A percentile compares a stretch with the other conserved stretches of the same genome.
phyloP scores from a whole-genome alignment of 352 stramenopile species.

The Pythium monospermum region DNA sequence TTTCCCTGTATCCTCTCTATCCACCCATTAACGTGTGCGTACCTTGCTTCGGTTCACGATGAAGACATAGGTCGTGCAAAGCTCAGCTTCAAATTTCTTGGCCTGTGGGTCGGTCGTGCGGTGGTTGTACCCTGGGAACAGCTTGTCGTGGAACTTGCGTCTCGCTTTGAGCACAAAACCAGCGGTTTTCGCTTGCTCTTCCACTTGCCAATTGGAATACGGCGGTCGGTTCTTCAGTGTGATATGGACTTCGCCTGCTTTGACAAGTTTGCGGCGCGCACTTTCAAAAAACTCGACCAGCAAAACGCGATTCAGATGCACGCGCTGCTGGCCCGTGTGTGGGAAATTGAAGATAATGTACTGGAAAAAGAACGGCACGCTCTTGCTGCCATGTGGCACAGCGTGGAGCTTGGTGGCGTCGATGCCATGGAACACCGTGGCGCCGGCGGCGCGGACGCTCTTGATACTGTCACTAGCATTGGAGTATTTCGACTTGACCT shows the following conservation, averaged over 20 bases:
- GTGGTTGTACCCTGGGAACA: constrained; percentile 84
- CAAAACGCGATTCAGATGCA: constrained; percentile 82
- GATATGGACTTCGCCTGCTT: constrained; percentile 69
- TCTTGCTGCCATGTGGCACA: constrained; percentile 26
- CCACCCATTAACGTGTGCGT: neutral
- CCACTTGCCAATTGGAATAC: constrained; percentile 86
- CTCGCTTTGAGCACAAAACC: constrained; percentile 79
- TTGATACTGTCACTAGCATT: constrained; percentile 72
- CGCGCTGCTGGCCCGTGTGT: constrained; percentile 82
- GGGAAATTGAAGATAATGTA: constrained; percentile 90
- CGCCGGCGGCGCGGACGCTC: constrained; percentile 33
- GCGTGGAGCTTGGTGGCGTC: constrained; percentile 76
- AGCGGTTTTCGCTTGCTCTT: constrained; percentile 66
- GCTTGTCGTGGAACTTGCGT: constrained; percentile 57
- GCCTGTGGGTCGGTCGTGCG: constrained; percentile 82
- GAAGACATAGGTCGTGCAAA: constrained; percentile 85
- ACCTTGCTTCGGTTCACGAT: constrained; percentile 80
- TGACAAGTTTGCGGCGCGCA: constrained; percentile 49
- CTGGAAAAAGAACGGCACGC: constrained; percentile 61
- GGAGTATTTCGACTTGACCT: constrained; percentile 69
- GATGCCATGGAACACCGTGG: constrained; percentile 59
- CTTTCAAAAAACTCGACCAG: constrained; percentile 84
- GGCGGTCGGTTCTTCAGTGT: constrained; percentile 82
- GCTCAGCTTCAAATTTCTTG: constrained; percentile 78
- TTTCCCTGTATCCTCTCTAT: too few species aligned